Conservation (phyloP, 208 protist genomes). For the Blastocrithidia nonstop region DNA sequence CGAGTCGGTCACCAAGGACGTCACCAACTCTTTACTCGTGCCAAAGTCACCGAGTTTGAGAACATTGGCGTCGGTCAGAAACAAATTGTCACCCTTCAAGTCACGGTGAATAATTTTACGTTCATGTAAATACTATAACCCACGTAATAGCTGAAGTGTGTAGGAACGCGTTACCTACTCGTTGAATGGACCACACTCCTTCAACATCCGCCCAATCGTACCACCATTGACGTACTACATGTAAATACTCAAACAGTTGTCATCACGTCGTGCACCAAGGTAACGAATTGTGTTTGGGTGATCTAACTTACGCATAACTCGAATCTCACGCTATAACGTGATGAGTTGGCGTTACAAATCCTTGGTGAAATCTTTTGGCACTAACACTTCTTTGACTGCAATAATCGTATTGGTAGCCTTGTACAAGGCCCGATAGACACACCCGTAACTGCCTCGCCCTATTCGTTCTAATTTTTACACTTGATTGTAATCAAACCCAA, state of each 20-base stretch:
- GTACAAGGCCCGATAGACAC: conserved; percentile 71
- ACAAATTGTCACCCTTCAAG: conserved; percentile 87
- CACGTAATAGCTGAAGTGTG: conserved; percentile 70
- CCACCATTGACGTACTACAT: conserved; percentile 86
- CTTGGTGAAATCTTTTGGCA: conserved; percentile 66
- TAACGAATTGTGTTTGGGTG: conserved; percentile 87
- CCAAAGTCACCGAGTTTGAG: conserved; percentile 85
- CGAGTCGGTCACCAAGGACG: conserved; percentile 68
- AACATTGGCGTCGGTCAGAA: conserved; percentile 51
- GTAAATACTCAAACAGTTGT: conserved; percentile 74
- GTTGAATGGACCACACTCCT: conserved; percentile 31
- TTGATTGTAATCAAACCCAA: not conserved
- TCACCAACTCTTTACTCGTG: conserved; percentile 74
- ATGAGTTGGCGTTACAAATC: conserved; percentile 64
- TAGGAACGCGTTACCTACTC: conserved; percentile 58
- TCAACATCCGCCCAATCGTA: conserved; percentile 49
- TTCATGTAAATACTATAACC: conserved; percentile 80
- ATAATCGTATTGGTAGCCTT: conserved; percentile 51
- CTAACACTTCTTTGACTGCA: conserved; percentile 76
- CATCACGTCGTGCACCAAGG: conserved; percentile 51
- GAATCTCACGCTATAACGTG: conserved; percentile 79
- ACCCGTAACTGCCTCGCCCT: conserved; percentile 66
- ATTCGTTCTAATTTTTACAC: conserved; percentile 40
- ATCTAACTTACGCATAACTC: conserved; percentile 81
- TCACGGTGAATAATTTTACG: conserved; percentile 82